Conservation (phyloP, 176 grass and related monocot genomes). For the Zoysia pacifica region DNA sequence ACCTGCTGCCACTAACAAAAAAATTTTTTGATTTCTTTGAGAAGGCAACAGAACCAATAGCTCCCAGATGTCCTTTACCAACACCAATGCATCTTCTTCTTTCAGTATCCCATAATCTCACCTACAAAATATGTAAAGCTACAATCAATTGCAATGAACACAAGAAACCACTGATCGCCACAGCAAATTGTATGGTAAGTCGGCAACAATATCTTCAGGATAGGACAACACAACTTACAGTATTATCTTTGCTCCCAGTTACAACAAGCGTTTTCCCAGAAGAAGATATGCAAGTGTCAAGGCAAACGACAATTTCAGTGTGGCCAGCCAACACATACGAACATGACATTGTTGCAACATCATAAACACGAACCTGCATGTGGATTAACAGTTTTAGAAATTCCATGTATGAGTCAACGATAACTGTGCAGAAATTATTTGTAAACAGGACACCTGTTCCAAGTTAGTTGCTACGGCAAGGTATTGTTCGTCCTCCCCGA, state of each 20-base stretch:
- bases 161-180: background rate
- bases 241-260: conserved; percentile 94
- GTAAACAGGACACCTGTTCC: conserved; percentile 64
- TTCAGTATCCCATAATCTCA: conserved; percentile 82
- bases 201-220: background rate
- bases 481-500: conserved; percentile 81
- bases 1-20: conserved; percentile 95
- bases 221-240: conserved; percentile 56
- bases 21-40: conserved; percentile 84
- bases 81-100: conserved; percentile 75
- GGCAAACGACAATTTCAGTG: conserved; percentile 90
- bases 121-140: conserved; percentile 48
- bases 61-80: conserved; percentile 84
- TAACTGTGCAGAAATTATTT: conserved; percentile 16
- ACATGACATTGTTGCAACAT: conserved; percentile 83
- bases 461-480: conserved; percentile 94
- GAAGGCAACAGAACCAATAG: conserved; percentile 87
- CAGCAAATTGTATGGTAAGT: background rate
- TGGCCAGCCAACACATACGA: conserved; percentile 84
- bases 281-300: conserved; percentile 74
- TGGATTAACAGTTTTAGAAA: conserved; percentile 27
- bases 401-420: conserved; percentile 18
- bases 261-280: conserved; percentile 71
- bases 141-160: conserved; percentile 10
- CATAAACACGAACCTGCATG: conserved; percentile 83